Evolutionary conservation across 495 filamentous ascomycete species (phyloP).

Genomic region (Aspergillus panamensis): DNA sequence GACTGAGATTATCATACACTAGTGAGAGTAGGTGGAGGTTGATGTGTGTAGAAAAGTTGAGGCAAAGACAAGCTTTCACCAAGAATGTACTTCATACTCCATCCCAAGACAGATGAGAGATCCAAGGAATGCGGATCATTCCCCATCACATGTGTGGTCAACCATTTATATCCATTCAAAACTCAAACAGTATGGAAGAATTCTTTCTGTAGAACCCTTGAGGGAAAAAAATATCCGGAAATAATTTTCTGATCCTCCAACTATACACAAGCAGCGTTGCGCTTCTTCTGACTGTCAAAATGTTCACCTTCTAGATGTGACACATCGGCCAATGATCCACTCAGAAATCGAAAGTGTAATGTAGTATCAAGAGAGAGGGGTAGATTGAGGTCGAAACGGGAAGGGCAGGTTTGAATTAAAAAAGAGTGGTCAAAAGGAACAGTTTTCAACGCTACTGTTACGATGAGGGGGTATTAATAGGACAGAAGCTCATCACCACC

Average conservation of each 20-base stretch:
- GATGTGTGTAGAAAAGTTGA: background rate
- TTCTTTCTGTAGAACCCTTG: background rate
- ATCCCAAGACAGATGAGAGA: background rate
- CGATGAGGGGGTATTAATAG: constrained; percentile 28
- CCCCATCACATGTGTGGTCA: background rate
- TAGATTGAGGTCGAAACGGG: background rate
- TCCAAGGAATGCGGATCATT: constrained; percentile 5
- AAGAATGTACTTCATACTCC: background rate
- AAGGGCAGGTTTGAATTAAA: background rate
- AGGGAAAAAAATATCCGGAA: background rate
- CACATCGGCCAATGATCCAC: constrained; percentile 5
- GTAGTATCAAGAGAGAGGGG: constrained; percentile 11
- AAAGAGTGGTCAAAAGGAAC: background rate
- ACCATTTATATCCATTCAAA: background rate
- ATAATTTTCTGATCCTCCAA: constrained; percentile 1
- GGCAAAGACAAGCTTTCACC: background rate
- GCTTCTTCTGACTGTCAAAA: constrained; percentile 8
- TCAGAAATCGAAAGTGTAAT: constrained; percentile 4
- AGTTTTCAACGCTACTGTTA: constrained; percentile 17
- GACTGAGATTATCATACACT: too few species aligned
- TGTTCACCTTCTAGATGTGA: constrained; percentile 10
- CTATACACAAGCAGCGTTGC: constrained; percentile 9
- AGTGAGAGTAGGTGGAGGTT: background rate
- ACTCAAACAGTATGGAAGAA: background rate
- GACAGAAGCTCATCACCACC: constrained; percentile 13